These are phyloP conservation scores for Dactylonectria macrodidyma DNA, from an alignment of 2,329 filamentous ascomycete genomes.

Conservation along the genomic window DNA sequence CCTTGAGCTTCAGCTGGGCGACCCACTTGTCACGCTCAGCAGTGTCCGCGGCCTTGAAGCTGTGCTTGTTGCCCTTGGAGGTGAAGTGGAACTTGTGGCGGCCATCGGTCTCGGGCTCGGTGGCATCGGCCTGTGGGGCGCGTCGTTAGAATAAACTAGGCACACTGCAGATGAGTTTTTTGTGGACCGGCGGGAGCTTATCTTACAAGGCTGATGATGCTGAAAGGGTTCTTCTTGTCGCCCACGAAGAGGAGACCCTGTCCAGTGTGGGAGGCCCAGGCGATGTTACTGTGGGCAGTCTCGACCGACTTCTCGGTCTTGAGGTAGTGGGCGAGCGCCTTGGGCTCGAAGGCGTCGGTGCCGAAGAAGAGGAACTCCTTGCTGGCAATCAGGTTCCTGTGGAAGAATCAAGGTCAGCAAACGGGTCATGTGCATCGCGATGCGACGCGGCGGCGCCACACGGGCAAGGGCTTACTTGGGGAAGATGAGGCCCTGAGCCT, in stretches of 20 bases:
- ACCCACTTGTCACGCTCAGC: constrained; percentile 95
- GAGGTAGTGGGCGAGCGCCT: constrained; percentile 83
- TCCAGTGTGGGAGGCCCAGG: constrained; percentile 94
- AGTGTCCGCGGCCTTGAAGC: constrained; percentile 84
- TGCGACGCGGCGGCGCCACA: too few relatives aligned
- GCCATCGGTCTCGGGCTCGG: constrained; percentile 82
- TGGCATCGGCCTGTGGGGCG: constrained; percentile 58
- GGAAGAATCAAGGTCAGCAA: constrained; percentile 41
- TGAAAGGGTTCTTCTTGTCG: constrained; percentile 85
- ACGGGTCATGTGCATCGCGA: not conserved
- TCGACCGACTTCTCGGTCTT: constrained; percentile 88
- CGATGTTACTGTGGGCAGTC: constrained; percentile 82
- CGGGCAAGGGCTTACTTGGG: constrained; percentile 80
- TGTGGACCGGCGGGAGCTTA: constrained; percentile 31
- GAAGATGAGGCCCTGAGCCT: constrained; percentile 83
- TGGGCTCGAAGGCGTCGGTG: constrained; percentile 79
- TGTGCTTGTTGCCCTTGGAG: constrained; percentile 90
- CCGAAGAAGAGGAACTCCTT: constrained; percentile 96
- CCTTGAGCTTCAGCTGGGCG: constrained; percentile 84
- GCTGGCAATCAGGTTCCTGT: constrained; percentile 87
- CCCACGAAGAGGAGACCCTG: constrained; percentile 95
- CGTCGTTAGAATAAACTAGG: constrained; percentile 30
- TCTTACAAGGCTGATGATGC: constrained; percentile 88
- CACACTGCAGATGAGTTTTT: constrained; percentile 38
- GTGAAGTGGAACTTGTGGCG: constrained; percentile 88